Evolutionary conservation across 2,329 filamentous ascomycete species (phyloP), one percentile per base, ranked within the genome.

Genomic region (Beauveria sp.): DNA sequence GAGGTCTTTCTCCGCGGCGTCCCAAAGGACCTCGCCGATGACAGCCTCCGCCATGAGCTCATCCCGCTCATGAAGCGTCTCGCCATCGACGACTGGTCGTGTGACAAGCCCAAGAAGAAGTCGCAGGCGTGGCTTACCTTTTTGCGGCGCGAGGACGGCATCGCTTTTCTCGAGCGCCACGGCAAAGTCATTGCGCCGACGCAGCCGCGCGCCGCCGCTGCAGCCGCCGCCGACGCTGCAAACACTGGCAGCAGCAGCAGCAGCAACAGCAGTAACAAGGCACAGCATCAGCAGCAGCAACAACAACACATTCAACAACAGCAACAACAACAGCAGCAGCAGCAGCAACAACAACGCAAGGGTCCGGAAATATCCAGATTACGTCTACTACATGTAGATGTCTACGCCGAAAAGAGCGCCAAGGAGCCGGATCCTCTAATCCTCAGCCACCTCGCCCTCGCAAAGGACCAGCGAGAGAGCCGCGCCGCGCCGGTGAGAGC

Each of bases 1-100:
- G 79, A 83, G 63, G 74, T 79, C 12, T 77, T 76, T 42, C 66
- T 83, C 38, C 64, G 58, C 16, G 75, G 77, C 12, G 71, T 84
- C 16, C 79, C 80, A 1, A 34, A 57, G 10, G 69, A 74, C 30
- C 65, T 82, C 34, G 70, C 73, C 10, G 72, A 78, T 2, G 66
- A 73, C 0, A 66, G 65, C 7, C 68, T 84, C 10, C 67, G 66
- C 12, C 66, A 59, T 0, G 75, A 78, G 55, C 71, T 85, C 1
- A 58, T 66, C 18, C 75, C 77, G 0, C 68, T 74, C 30, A 75
- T 83, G 68, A 66, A 69, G 0, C 64, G 53, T 0, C 70, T 84
- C 2, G 62, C 65, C 1, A 80, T 84, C 53, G 30, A 63, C 1
- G 71, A 77, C 7, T 84, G 76, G 71, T 58, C 59, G 0, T 81